These are phyloP conservation scores for Diaporthe vaccinii DNA, from an alignment of 2,329 filamentous ascomycete genomes.

Conservation along the genomic window DNA sequence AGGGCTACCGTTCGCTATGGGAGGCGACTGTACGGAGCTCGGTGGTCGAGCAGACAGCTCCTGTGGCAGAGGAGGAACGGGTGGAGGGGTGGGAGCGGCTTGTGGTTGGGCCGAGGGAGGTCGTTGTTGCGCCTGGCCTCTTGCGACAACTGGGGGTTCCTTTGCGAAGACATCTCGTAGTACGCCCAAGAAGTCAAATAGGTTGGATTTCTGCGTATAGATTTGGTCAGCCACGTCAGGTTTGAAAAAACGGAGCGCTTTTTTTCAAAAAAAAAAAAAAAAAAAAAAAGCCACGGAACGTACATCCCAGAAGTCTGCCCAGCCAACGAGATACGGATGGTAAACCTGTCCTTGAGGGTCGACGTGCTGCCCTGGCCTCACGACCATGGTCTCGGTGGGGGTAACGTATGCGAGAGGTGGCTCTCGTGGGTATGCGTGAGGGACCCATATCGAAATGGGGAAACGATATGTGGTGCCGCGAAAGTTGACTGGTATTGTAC, in stretches of 20 bases:
- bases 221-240: slow-evolving; percentile 41
- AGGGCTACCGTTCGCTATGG: slow-evolving; percentile 45
- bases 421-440: slow-evolving; percentile 88
- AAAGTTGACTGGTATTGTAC: slow-evolving; percentile 92
- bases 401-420: slow-evolving; percentile 90
- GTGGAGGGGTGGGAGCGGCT: slow-evolving; percentile 65
- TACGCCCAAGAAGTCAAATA: slow-evolving; percentile 86
- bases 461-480: slow-evolving; percentile 91
- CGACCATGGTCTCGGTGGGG: slow-evolving; percentile 88
- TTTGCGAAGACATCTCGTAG: slow-evolving; percentile 91
- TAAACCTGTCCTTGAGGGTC: slow-evolving; percentile 94
- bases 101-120: slow-evolving; percentile 54
- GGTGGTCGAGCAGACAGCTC: slow-evolving; percentile 66
- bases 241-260: background rate
- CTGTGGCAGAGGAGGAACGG: slow-evolving; percentile 79
- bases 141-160: slow-evolving; percentile 90
- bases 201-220: slow-evolving; percentile 78
- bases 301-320: slow-evolving; percentile 92
- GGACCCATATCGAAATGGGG: slow-evolving; percentile 92
- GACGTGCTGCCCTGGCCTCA: slow-evolving; percentile 94
- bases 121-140: slow-evolving; percentile 64
- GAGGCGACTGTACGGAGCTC: slow-evolving; percentile 51
- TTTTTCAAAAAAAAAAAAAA: too few relatives aligned
- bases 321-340: slow-evolving; percentile 93
- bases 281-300: slow-evolving; percentile 59